Evolutionary conservation across 78 protist species (phyloP).

Genomic region (Tieghemostelium lacteum): DNA sequence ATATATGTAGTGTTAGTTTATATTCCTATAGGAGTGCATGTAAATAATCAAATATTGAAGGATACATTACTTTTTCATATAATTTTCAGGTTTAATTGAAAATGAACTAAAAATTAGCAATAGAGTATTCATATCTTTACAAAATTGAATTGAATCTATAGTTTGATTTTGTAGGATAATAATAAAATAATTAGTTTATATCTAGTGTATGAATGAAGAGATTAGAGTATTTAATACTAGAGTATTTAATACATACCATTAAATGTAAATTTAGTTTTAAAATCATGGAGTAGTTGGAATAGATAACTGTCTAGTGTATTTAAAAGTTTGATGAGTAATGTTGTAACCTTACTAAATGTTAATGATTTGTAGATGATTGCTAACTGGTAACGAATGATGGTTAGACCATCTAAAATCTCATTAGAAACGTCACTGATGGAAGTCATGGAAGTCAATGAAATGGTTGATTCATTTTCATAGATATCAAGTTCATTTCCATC

Average conservation of each 20-base stretch:
- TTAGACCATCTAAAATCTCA: slow-evolving; percentile 53
- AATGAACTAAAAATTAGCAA: slow-evolving; percentile 30
- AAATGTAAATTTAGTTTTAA: slow-evolving; percentile 3
- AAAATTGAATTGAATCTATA: slow-evolving; percentile 36
- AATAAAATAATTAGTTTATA: neutral
- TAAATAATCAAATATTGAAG: neutral
- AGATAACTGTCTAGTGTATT: slow-evolving; percentile 20
- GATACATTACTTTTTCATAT: slow-evolving; percentile 39
- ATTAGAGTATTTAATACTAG: neutral
- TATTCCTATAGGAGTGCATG: neutral
- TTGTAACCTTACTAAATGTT: neutral
- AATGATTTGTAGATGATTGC: slow-evolving; percentile 16
- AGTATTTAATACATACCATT: neutral
- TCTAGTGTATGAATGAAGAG: neutral
- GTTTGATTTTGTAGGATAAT: no score
- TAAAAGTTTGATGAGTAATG: slow-evolving; percentile 33
- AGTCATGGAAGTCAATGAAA: neutral
- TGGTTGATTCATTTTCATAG: neutral
- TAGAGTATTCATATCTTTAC: slow-evolving; percentile 51
- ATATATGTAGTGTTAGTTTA: neutral
- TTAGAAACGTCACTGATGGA: slow-evolving; percentile 11
- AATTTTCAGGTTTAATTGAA: slow-evolving; percentile 36
- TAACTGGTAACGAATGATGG: slow-evolving; percentile 44
- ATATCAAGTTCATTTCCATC: neutral
- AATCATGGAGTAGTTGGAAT: slow-evolving; percentile 12